phyloP scores from a whole-genome alignment of 164 flowering plant genomes.

The Macadamia integrifolia region DNA sequence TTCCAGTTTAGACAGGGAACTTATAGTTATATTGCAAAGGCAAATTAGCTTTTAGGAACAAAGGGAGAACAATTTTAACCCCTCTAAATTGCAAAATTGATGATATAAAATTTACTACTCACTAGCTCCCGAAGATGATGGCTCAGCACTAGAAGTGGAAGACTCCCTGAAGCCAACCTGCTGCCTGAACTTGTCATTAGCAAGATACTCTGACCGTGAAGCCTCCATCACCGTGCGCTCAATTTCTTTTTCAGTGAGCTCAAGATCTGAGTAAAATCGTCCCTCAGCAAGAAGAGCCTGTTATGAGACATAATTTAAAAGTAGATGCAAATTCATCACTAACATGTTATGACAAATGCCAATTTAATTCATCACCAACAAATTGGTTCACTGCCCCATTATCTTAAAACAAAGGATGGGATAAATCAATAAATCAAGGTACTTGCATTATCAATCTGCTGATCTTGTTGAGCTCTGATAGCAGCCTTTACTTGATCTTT shows the following conservation, averaged over 20 bases:
- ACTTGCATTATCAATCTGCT: conserved; percentile 89
- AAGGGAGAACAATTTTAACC: neutral
- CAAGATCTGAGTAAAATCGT: conserved; percentile 89
- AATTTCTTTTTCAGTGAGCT: conserved; percentile 99
- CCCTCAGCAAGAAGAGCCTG: conserved; percentile 98
- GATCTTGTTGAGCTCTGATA: conserved; percentile 96
- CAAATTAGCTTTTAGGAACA: too few relatives aligned
- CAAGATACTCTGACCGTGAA: conserved; percentile 86
- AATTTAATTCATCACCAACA: too few relatives aligned
- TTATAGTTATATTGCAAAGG: too few relatives aligned
- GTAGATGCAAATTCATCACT: neutral
- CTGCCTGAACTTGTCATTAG: conserved; percentile 56
- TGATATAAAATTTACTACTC: conserved; percentile 20
- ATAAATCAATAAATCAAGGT: neutral
- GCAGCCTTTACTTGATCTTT: conserved; percentile 97
- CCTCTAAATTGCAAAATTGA: neutral
- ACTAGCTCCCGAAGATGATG: conserved; percentile 97
- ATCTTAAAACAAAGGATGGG: neutral
- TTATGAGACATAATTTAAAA: neutral
- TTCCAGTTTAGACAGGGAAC: too few relatives aligned
- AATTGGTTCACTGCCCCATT: neutral
- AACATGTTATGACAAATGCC: neutral
- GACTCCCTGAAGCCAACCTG: conserved; percentile 51
- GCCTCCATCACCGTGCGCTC: conserved; percentile 98
- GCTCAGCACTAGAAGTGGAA: conserved; percentile 85